Evolutionary conservation across 306 rosid genomes (phyloP).

Genomic region (Albizia julibrissin): DNA sequence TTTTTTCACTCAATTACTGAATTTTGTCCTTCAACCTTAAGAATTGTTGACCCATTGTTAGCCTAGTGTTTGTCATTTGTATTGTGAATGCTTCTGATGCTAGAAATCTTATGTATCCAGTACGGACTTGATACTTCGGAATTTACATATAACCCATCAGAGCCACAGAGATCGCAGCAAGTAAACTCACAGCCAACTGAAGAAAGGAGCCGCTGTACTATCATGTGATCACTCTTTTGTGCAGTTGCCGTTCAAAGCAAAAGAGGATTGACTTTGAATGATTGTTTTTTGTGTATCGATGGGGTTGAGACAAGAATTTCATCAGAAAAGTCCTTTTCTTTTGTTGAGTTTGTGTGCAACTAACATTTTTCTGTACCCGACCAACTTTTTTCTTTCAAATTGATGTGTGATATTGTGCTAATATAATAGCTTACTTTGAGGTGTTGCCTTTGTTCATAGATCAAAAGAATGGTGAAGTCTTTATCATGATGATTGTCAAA

Average conservation of each 20-base stretch:
- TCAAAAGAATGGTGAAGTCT: conserved; percentile 4
- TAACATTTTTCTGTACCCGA: conserved; percentile 35
- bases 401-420: conserved; percentile 33
- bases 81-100: conserved; percentile 15
- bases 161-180: conserved; percentile 76
- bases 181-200: conserved; percentile 78
- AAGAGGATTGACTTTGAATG: conserved; percentile 29
- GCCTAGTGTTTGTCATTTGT: conserved; percentile 13
- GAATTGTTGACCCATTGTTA: not conserved
- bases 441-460: conserved; percentile 27
- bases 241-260: conserved; percentile 20
- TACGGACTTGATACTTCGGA: conserved; percentile 92
- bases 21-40: conserved; percentile 7
- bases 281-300: conserved; percentile 30
- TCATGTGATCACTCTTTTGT: conserved; percentile 68
- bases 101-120: conserved; percentile 46
- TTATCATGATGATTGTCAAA: not conserved
- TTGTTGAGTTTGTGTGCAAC: conserved; percentile 46
- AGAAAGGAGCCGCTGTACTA: conserved; percentile 84
- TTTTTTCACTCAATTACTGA: not conserved
- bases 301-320: conserved; percentile 35
- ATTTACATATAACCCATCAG: conserved; percentile 95
- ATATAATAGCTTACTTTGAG: conserved; percentile 1
- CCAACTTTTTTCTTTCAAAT: conserved; percentile 10
- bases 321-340: conserved; percentile 24